Evolutionary conservation across 2,329 filamentous ascomycete species (phyloP).

Genomic region (Colletotrichum cordylinicola): DNA sequence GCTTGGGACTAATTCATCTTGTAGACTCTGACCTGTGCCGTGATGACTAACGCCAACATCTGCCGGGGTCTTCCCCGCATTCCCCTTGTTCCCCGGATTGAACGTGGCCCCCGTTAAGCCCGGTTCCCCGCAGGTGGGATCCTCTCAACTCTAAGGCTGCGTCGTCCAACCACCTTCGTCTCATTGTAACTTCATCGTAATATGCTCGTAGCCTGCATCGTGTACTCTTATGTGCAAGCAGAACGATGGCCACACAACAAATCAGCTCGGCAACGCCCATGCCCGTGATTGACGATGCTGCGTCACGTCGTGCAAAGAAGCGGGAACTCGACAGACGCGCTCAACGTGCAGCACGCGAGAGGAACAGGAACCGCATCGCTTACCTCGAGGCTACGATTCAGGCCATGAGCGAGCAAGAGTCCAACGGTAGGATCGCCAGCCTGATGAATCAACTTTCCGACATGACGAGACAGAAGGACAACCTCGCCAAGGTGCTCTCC

Average conservation of each 20-base stretch:
- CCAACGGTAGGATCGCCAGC: conserved; percentile 23
- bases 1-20: not conserved
- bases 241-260: not conserved
- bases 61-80: not conserved
- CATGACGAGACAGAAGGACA: conserved; percentile 27
- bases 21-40: not conserved
- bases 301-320: conserved; percentile 26
- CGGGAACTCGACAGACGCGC: conserved; percentile 33
- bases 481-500: not conserved
- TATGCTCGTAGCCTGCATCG: not conserved
- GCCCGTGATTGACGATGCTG: not conserved
- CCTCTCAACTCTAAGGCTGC: not conserved
- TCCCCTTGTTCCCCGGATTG: not conserved
- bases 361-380: conserved; percentile 31
- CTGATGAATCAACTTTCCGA: conserved; percentile 27
- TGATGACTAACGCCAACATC: not conserved
- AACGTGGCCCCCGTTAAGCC: not conserved
- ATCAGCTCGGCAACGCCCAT: not conserved
- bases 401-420: conserved; percentile 24
- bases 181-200: not conserved
- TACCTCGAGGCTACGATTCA: conserved; percentile 30
- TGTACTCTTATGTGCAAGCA: not conserved
- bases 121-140: not conserved
- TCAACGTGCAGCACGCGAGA: conserved; percentile 30
- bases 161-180: not conserved